Evolutionary conservation across 495 filamentous ascomycete genomes (phyloP).

Genomic region (Trichoderma parareesei): DNA sequence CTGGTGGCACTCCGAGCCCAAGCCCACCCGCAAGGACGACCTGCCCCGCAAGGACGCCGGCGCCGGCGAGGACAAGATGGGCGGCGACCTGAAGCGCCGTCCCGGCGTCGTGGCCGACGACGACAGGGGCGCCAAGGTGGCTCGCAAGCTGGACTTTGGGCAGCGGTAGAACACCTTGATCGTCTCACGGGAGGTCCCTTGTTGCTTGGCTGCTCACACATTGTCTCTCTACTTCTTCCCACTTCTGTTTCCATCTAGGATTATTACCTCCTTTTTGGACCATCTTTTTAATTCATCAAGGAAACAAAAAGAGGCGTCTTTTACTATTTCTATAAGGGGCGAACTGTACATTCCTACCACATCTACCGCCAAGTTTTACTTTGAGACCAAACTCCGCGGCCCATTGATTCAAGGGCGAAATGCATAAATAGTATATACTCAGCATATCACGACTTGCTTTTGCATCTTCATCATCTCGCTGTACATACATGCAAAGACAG

Average conservation of each 20-base stretch:
- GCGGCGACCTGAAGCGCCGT: slow-evolving; percentile 70
- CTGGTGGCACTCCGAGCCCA: slow-evolving; percentile 81
- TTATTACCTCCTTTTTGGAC: neutral
- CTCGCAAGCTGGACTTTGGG: slow-evolving; percentile 81
- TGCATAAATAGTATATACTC: neutral
- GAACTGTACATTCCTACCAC: neutral
- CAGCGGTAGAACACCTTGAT: slow-evolving; percentile 24
- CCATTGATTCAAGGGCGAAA: neutral
- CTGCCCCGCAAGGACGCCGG: slow-evolving; percentile 58
- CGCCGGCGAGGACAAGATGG: slow-evolving; percentile 62
- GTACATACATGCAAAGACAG: no score
- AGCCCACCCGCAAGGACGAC: slow-evolving; percentile 74
- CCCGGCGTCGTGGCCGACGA: slow-evolving; percentile 65
- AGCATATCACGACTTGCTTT: no score
- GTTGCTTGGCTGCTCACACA: no score
- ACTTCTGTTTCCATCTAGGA: no score
- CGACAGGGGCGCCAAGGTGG: slow-evolving; percentile 56
- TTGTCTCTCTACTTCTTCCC: no score
- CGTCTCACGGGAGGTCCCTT: neutral
- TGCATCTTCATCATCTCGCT: no score
- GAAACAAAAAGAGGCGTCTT: neutral
- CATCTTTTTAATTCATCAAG: neutral
- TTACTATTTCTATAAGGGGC: neutral
- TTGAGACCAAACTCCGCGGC: neutral
- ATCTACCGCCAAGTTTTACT: neutral